Conservation (phyloP, 106 monocot genomes). For the Ottelia alismoides region DNA sequence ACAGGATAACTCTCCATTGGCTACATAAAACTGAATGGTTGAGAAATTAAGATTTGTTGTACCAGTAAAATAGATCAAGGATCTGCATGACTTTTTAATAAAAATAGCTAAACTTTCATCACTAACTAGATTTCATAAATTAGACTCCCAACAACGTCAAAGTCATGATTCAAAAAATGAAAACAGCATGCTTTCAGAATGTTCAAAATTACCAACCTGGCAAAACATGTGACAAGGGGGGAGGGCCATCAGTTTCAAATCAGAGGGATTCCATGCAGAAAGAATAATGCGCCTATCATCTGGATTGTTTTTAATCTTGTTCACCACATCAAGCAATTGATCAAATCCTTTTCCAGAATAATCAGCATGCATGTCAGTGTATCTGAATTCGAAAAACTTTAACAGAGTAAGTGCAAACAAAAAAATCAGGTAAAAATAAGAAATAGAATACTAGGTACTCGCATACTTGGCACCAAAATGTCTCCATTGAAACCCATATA, state of each 20-base stretch:
- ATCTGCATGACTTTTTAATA: too few relatives aligned
- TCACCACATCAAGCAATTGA: slow-evolving; percentile 76
- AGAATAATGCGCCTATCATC: slow-evolving; percentile 84
- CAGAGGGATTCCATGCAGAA: slow-evolving; percentile 96
- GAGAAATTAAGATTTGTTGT: too few relatives aligned
- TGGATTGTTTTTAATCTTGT: slow-evolving; percentile 94
- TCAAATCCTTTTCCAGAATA: slow-evolving; percentile 97
- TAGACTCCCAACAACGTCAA: too few relatives aligned
- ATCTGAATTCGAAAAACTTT: slow-evolving; percentile 20
- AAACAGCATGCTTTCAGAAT: background rate
- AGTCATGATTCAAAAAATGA: too few relatives aligned
- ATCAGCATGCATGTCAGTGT: slow-evolving; percentile 83
- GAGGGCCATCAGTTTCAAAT: slow-evolving; percentile 89
- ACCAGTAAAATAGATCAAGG: too few relatives aligned
- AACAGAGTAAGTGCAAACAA: background rate
- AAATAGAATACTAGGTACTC: background rate
- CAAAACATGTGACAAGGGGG: slow-evolving; percentile 99
- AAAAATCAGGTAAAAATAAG: too few relatives aligned
- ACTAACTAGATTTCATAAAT: too few relatives aligned
- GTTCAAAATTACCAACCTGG: slow-evolving; percentile 37
- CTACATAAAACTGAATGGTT: slow-evolving; percentile 50
- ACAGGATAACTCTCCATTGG: slow-evolving; percentile 62
- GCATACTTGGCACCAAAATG: slow-evolving; percentile 97
- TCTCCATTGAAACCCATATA: slow-evolving; percentile 99
- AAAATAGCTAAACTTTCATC: too few relatives aligned